Percentiles rank a stretch among this genome's conserved stretches.
Evolutionary conservation across 495 filamentous ascomycete genomes (phyloP).

Genomic region (Staphylotrichum tortipilum): DNA sequence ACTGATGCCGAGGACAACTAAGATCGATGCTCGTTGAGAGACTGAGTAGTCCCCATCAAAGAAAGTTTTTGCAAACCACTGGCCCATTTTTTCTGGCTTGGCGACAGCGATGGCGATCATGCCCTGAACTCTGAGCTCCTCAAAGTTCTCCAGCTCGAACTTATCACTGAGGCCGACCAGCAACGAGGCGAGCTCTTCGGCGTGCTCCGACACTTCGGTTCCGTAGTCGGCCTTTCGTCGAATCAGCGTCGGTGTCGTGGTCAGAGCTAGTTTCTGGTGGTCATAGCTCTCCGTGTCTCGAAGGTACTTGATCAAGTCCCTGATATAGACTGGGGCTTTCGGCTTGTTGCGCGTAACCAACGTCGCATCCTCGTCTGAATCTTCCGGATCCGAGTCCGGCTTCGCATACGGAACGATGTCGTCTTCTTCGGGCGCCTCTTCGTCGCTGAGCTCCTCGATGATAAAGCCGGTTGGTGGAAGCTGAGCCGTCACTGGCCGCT

Average conservation of each 20-base stretch:
- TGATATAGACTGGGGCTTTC: slow-evolving; percentile 82
- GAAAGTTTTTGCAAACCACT: slow-evolving; percentile 75
- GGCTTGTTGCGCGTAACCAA: slow-evolving; percentile 73
- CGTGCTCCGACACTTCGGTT: slow-evolving; percentile 75
- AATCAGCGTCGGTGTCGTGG: slow-evolving; percentile 68
- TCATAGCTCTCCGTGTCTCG: slow-evolving; percentile 78
- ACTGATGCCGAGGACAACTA: slow-evolving; percentile 71
- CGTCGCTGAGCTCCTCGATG: slow-evolving; percentile 60
- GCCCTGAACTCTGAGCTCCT: slow-evolving; percentile 66
- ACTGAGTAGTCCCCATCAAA: slow-evolving; percentile 89
- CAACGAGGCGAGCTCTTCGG: slow-evolving; percentile 66
- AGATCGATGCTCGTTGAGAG: slow-evolving; percentile 67
- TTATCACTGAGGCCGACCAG: slow-evolving; percentile 76
- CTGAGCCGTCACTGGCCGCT: slow-evolving; percentile 18
- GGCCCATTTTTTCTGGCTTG: slow-evolving; percentile 66
- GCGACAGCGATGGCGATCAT: slow-evolving; percentile 78
- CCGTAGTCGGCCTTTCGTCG: slow-evolving; percentile 82
- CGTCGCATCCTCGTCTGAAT: slow-evolving; percentile 87
- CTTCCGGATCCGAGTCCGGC: slow-evolving; percentile 84
- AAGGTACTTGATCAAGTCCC: slow-evolving; percentile 71
- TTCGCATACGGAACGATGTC: slow-evolving; percentile 78
- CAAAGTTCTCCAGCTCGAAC: slow-evolving; percentile 65
- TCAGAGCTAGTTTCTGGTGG: slow-evolving; percentile 68
- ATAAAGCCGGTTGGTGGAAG: slow-evolving; percentile 37
- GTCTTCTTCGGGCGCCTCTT: slow-evolving; percentile 52